These are phyloP conservation scores for Petrea volubilis DNA, from an alignment of 257 asterid species.

Conservation along the genomic window DNA sequence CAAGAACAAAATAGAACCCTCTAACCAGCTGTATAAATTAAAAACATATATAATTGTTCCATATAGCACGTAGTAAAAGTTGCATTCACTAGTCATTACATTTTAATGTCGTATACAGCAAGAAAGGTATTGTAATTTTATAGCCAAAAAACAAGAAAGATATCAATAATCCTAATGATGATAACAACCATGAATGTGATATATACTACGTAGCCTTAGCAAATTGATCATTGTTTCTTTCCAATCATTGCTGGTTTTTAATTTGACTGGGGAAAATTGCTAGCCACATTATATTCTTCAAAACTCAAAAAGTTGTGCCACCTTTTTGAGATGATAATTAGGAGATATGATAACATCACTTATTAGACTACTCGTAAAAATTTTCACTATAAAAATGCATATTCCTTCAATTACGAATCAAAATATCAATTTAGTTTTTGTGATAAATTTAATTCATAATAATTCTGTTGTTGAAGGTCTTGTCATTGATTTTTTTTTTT, in stretches of 20 bases:
- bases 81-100: neutral
- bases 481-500: too few relatives aligned
- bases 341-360: neutral
- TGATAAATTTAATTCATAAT: too few relatives aligned
- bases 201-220: too few relatives aligned
- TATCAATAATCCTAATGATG: neutral
- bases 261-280: constrained; percentile 12
- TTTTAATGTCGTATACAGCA: constrained; percentile 1
- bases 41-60: constrained; percentile 12
- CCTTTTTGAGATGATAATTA: neutral
- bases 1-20: neutral
- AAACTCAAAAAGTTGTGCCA: constrained; percentile 22
- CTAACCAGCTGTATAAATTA: neutral
- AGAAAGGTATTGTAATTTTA: constrained; percentile 19
- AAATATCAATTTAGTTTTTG: too few relatives aligned
- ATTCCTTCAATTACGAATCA: too few relatives aligned
- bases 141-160: neutral
- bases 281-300: constrained; percentile 6
- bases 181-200: neutral
- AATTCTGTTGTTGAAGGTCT: too few relatives aligned
- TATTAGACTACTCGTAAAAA: neutral
- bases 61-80: constrained; percentile 20
- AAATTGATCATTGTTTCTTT: constrained; percentile 31
- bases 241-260: constrained; percentile 24
- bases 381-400: neutral